phyloP scores from a whole-genome alignment of 73 alveolate species.

The Tetrahymena malaccensis region DNA sequence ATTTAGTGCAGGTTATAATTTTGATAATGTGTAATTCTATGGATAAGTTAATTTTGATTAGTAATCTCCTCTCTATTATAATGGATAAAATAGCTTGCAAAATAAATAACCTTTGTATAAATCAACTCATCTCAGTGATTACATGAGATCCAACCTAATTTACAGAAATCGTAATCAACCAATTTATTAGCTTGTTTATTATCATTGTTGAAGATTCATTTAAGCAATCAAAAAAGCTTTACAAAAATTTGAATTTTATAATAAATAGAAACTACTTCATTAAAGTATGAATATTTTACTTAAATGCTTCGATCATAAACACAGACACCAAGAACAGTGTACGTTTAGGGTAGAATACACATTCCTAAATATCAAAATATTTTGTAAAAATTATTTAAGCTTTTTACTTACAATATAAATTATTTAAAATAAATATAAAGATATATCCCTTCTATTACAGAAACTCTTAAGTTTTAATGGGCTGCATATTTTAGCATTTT shows the following conservation, averaged over 20 bases:
- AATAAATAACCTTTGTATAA: background rate
- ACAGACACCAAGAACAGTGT: background rate
- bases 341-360: background rate
- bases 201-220: no score
- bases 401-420: background rate
- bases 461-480: background rate
- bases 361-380: background rate
- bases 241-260: background rate
- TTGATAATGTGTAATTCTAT: background rate
- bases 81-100: background rate
- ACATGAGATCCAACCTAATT: background rate
- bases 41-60: background rate
- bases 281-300: background rate
- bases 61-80: background rate
- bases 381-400: background rate
- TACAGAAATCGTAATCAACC: background rate
- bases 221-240: no score
- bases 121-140: background rate
- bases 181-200: no score
- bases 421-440: background rate
- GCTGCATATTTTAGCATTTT: background rate
- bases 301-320: background rate
- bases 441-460: background rate
- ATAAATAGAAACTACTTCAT: background rate
- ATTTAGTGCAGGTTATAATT: background rate